phyloP scores from a whole-genome alignment of 2,329 filamentous ascomycete species.

The Salinomyces thailandicus region DNA sequence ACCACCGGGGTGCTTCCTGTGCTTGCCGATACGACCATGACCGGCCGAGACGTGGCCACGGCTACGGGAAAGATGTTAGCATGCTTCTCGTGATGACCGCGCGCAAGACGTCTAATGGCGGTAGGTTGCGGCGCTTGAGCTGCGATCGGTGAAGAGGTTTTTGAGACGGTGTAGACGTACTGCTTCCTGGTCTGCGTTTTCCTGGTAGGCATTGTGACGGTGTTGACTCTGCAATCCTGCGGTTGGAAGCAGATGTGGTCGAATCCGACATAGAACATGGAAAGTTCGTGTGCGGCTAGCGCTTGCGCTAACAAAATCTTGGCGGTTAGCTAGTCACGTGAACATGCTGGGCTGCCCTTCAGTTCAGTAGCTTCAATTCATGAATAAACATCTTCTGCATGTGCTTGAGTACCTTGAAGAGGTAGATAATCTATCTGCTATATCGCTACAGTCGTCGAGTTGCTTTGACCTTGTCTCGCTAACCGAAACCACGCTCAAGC shows the following conservation, averaged over 20 bases:
- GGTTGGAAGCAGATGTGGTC: neutral
- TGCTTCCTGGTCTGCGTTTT: slow-evolving; percentile 68
- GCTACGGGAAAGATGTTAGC: slow-evolving; percentile 38
- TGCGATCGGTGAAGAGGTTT: slow-evolving; percentile 5
- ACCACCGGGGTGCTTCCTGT: slow-evolving; percentile 78
- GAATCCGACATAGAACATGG: neutral
- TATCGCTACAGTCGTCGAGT: too few species aligned
- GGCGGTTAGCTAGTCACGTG: neutral
- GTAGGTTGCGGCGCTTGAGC: neutral
- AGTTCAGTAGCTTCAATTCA: too few species aligned
- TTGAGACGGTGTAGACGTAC: slow-evolving; percentile 47
- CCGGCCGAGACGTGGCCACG: slow-evolving; percentile 97
- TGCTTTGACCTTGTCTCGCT: too few species aligned
- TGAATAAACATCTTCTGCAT: too few species aligned
- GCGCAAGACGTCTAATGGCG: neutral
- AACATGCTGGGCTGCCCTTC: too few species aligned
- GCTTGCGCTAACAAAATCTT: neutral
- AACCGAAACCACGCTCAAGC: too few species aligned
- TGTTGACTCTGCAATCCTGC: slow-evolving; percentile 5
- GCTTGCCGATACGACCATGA: slow-evolving; percentile 97
- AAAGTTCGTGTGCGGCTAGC: neutral
- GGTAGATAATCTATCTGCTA: too few species aligned
- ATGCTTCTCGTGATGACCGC: neutral
- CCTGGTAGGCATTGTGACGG: slow-evolving; percentile 59
- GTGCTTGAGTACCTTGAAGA: too few species aligned